A percentile compares a stretch with the other conserved stretches of the same genome.
Conservation (phyloP, 345 rosid genomes). For the Lenwebbia sp. region DNA sequence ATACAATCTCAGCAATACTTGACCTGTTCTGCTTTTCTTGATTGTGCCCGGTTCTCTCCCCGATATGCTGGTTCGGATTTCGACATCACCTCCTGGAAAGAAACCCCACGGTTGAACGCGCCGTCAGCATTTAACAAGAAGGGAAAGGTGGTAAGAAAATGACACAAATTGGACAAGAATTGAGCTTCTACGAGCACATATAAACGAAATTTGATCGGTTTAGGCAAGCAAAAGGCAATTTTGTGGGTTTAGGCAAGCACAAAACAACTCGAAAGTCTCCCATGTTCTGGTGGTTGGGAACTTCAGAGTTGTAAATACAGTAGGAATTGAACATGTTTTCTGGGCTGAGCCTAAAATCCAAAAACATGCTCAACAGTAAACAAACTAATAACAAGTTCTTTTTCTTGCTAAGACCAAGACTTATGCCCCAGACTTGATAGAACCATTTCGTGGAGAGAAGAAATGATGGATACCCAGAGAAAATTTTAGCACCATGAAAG, state of each 20-base stretch:
- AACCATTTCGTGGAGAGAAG: neutral
- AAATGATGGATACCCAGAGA: neutral
- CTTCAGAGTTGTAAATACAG: neutral
- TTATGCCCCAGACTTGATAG: neutral
- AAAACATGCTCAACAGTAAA: neutral
- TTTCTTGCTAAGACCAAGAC: neutral
- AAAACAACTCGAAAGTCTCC: neutral
- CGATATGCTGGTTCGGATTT: slow-evolving; percentile 64
- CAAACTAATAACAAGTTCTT: neutral
- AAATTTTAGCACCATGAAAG: neutral
- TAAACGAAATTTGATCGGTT: neutral
- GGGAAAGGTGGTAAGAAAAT: neutral
- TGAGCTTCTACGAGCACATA: neutral
- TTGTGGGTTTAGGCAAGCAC: neutral
- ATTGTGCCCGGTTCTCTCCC: slow-evolving; percentile 66
- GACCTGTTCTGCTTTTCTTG: slow-evolving; percentile 92
- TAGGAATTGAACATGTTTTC: neutral
- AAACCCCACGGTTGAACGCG: neutral
- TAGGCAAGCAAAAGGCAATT: neutral
- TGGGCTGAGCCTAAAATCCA: neutral
- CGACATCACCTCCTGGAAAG: slow-evolving; percentile 52
- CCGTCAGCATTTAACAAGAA: neutral
- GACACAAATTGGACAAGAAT: neutral
- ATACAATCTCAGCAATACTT: neutral
- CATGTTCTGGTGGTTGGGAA: neutral